phyloP scores from a whole-genome alignment of 345 rosid species.

The Barbarea vulgaris region DNA sequence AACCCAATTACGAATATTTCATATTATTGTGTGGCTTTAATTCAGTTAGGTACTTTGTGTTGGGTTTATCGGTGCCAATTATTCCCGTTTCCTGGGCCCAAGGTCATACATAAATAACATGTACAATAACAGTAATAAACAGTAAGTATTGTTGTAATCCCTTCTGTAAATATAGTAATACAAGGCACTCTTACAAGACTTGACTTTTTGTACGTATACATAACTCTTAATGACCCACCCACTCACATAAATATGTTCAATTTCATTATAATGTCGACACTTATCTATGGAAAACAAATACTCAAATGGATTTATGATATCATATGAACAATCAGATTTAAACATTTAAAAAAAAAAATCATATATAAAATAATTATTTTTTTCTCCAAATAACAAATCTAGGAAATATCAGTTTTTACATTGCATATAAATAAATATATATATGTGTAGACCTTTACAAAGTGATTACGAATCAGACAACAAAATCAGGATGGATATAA shows the following conservation, averaged over 20 bases:
- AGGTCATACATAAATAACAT: neutral
- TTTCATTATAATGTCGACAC: neutral
- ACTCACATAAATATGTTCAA: neutral
- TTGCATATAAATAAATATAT: neutral
- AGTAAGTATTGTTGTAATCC: neutral
- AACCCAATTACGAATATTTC: neutral
- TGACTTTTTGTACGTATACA: neutral
- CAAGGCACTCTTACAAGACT: too few relatives aligned
- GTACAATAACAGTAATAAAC: neutral
- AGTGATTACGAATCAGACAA: neutral
- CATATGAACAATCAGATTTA: neutral
- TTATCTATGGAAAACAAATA: neutral
- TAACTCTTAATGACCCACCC: neutral
- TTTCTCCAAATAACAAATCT: neutral
- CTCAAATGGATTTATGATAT: neutral
- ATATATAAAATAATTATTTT: too few relatives aligned
- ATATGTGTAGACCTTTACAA: neutral
- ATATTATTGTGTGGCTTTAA: neutral
- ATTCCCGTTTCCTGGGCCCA: neutral
- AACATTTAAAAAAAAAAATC: neutral
- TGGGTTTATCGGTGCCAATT: neutral
- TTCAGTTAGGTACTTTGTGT: neutral
- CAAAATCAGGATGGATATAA: neutral
- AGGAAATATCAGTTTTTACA: neutral
- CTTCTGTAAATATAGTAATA: neutral